These are phyloP conservation scores for Neonectria punicea DNA, from an alignment of 2,329 filamentous ascomycete genomes.

Conservation along the genomic window DNA sequence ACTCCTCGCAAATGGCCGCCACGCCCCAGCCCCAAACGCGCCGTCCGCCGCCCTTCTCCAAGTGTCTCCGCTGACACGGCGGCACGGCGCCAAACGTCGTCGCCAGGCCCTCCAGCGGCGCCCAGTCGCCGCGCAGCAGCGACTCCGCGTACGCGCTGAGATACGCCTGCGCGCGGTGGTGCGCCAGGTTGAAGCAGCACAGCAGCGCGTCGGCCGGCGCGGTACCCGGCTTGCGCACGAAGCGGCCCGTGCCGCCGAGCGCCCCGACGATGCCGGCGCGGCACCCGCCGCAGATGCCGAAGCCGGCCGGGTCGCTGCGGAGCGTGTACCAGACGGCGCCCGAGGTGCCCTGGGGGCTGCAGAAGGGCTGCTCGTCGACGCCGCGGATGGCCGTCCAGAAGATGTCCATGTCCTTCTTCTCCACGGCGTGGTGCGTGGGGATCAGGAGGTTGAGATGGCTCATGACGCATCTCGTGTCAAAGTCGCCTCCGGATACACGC, in stretches of 20 bases:
- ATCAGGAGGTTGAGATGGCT: slow-evolving; percentile 45
- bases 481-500: slow-evolving; percentile 35
- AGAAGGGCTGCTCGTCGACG: slow-evolving; percentile 45
- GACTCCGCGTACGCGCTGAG: slow-evolving; percentile 39
- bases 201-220: slow-evolving; percentile 33
- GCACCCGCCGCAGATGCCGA: slow-evolving; percentile 51
- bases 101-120: slow-evolving; percentile 43
- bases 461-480: slow-evolving; percentile 42
- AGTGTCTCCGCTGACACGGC: slow-evolving; percentile 35
- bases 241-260: slow-evolving; percentile 44
- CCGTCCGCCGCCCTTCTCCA: slow-evolving; percentile 22
- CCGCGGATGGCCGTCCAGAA: slow-evolving; percentile 49
- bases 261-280: slow-evolving; percentile 46
- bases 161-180: slow-evolving; percentile 42
- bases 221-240: slow-evolving; percentile 39
- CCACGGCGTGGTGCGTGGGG: slow-evolving; percentile 45
- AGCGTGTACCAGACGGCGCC: slow-evolving; percentile 49
- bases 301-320: slow-evolving; percentile 44
- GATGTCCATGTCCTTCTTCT: slow-evolving; percentile 42
- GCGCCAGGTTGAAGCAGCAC: slow-evolving; percentile 49
- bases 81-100: slow-evolving; percentile 45
- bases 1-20: slow-evolving; percentile 50
- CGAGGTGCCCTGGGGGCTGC: slow-evolving; percentile 44
- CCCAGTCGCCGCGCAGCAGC: slow-evolving; percentile 42
- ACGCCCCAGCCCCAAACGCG: slow-evolving; percentile 52